Evolutionary conservation across 2,329 filamentous ascomycete species (phyloP), one percentile per base, ranked within the genome.

Genomic region (Bipolaris cookei): DNA sequence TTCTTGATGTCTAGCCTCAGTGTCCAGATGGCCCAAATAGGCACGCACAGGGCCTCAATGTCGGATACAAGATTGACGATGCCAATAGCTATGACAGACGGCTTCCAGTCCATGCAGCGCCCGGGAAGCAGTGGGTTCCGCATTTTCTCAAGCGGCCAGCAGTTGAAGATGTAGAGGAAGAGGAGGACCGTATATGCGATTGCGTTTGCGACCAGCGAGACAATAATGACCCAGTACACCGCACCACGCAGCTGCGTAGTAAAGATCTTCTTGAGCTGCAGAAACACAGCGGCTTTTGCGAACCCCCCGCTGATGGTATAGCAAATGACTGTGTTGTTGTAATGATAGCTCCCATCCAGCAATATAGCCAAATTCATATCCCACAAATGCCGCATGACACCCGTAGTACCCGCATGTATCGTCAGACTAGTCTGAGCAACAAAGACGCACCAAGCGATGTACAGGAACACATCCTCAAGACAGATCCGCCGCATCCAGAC

Each of bases 21-120:
- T 18, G 54, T 46, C 54, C 57, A 64, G 21, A 61, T 51, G 2
- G 56, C 57, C 57, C 51, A 61, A 1, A 42, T 53, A 4, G 62
- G 61, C 28, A 67, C 57, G 8, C 57, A 10, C 2, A 65, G 61
- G 4, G 64, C 62, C 45, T 67, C 58, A 6, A 65, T 18, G 32
- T 67, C 64, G 3, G 43, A 44, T 23, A 61, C 23, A 7, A 51
- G 35, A 39, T 63, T 62, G 30, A 65, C 14, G 6, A 25, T 39
- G 1, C 56, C 62, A n/a, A 56, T 56, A 2, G 57, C 60, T 20
- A 63, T 55, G 42, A 54, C 54, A 1, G 56, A 25, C 7, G 14
- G 41, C 4, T 51, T 55, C 16, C 45, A 58, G 30, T 61, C 52
- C 20, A 64, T 43, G 28, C 59, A 64, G 1, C 34, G 16, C 10